A percentile compares a stretch with the other conserved stretches of the same genome.
Evolutionary conservation across 352 stramenopile genomes (phyloP).

Genomic region (Globisporangium ultimum): DNA sequence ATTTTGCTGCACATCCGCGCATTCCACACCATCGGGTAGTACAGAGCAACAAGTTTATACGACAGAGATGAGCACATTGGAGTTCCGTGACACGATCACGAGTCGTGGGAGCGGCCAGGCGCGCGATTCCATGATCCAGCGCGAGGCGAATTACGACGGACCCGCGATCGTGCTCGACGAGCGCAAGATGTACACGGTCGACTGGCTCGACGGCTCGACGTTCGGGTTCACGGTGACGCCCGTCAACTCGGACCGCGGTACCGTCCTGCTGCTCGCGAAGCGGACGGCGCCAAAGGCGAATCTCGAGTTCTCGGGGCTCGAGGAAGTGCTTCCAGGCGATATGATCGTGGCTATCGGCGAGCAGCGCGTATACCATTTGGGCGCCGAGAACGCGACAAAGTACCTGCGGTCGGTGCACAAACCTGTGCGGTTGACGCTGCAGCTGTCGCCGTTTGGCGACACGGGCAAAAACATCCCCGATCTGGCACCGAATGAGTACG

Average conservation of each 20-base stretch:
- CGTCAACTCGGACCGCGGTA: constrained; percentile 65
- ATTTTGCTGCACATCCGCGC: too few relatives aligned
- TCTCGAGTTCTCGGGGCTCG: constrained; percentile 38
- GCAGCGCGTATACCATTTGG: constrained; percentile 75
- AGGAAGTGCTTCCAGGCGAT: constrained; percentile 73
- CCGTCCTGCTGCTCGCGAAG: constrained; percentile 53
- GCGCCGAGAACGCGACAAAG: constrained; percentile 54
- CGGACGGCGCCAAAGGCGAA: constrained; percentile 35
- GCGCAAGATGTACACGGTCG: constrained; percentile 73
- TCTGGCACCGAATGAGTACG: constrained; percentile 73
- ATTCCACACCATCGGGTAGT: not conserved
- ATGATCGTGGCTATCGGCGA: constrained; percentile 73
- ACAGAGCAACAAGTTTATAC: not conserved
- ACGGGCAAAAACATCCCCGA: constrained; percentile 44
- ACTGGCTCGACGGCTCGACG: constrained; percentile 52
- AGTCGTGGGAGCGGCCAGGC: constrained; percentile 3
- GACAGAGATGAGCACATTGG: constrained; percentile 13
- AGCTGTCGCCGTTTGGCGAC: constrained; percentile 58
- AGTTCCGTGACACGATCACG: constrained; percentile 9
- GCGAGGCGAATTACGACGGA: constrained; percentile 9
- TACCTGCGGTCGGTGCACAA: constrained; percentile 65
- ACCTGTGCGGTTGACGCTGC: constrained; percentile 63
- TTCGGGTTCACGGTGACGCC: constrained; percentile 76
- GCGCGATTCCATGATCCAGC: too few relatives aligned
- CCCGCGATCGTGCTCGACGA: constrained; percentile 51